Base-by-base conservation (phyloP, 352 stramenopile genomes). In the Pythium periplocum region DNA sequence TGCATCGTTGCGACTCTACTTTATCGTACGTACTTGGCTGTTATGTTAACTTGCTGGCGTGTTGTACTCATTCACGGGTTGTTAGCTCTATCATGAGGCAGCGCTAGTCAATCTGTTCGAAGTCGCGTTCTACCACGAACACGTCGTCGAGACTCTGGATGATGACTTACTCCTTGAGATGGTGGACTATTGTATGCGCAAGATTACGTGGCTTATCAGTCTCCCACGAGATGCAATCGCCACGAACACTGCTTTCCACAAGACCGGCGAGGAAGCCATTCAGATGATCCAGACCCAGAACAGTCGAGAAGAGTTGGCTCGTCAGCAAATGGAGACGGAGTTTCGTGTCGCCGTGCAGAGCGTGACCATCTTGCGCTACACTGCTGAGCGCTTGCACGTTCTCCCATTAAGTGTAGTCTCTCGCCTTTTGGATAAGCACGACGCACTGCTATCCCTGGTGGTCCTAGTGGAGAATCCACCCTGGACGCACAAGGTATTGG, bases 401-500 rank as follows among this genome's bases (percentile, higher is more conserved):
- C 66, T 98, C 6, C 75, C 94, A 12, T 59, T 98, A 11, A 86
- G 75, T 59, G 71, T 97, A 26, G 73, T 97, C 9, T 90, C 83
- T 8, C 85, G 96, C 17, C 67, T 99, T 26, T 55, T 98, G n/a
- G 92, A 98, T 59, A 98, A 90, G n/a, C 95, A 98, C 61, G 96
- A 99, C 63, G 80, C 96, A 45, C 76, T 98, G 9, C 69, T 98
- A 10, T 84, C 91, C 6, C 77, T 98, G 17, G 81, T 96, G 2
- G 79, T 78, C 34, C 77, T 98, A 7, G 82, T 99, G 10, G 96
- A 99, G 57, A 97, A 98, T 61, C 94, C 96, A 32, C 96, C 96
- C 17, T 98, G 96, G 96, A 98, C 93, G 6, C 71, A 97, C 58
- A 91, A 88, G 55, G 51, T 53, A 17, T 3, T 75, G 30, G 55